A percentile compares a stretch with the other conserved stretches of the same genome.
phyloP scores from a whole-genome alignment of 495 filamentous ascomycete species.

The Penicillium subrubescens region DNA sequence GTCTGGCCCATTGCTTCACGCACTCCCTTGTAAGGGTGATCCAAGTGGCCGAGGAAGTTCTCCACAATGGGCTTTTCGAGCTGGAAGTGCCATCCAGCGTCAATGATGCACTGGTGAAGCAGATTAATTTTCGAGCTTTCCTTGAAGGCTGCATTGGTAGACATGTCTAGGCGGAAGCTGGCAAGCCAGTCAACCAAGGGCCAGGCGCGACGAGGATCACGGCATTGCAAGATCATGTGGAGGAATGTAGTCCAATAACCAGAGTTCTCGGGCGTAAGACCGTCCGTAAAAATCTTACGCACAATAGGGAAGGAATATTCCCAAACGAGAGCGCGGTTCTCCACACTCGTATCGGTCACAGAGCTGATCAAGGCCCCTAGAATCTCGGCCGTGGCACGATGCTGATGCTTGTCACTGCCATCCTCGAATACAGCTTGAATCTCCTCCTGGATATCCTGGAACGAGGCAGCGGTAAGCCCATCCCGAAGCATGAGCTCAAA shows the following conservation, averaged over 20 bases:
- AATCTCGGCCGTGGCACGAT: constrained; percentile 94
- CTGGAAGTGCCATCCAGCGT: constrained; percentile 95
- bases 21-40: constrained; percentile 97
- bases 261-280: constrained; percentile 90
- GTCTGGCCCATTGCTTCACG: constrained; percentile 92
- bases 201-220: constrained; percentile 83
- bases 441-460: constrained; percentile 86
- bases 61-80: constrained; percentile 86
- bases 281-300: constrained; percentile 80
- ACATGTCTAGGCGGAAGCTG: constrained; percentile 87
- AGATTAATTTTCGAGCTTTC: constrained; percentile 96
- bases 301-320: constrained; percentile 88
- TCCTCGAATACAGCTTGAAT: constrained; percentile 77
- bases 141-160: constrained; percentile 97
- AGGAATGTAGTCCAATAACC: constrained; percentile 93
- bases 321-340: constrained; percentile 77
- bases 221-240: constrained; percentile 78
- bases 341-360: constrained; percentile 67
- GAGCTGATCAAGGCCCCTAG: constrained; percentile 79
- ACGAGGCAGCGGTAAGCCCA: constrained; percentile 71
- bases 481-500: constrained; percentile 81
- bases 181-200: constrained; percentile 84
- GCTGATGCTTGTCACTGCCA: constrained; percentile 96
- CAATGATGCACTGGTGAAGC: constrained; percentile 82
- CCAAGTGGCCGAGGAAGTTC: constrained; percentile 87